Base-by-base conservation (phyloP, 2,329 filamentous ascomycete species). In the Trichoderma sp. region DNA sequence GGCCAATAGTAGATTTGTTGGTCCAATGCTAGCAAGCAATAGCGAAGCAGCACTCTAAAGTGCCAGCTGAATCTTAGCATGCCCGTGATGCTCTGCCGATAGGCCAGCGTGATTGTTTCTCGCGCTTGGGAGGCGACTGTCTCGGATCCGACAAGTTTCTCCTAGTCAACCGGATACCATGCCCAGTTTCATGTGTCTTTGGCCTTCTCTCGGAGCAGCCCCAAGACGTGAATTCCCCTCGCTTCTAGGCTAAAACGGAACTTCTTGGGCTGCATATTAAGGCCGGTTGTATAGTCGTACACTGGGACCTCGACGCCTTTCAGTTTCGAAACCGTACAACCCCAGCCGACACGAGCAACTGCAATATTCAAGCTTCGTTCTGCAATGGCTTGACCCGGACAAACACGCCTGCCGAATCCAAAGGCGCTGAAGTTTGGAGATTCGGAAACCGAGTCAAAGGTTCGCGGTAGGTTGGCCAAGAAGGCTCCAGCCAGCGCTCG, bases 401-500 rank as follows among this genome's bases (percentile, higher is more conserved):
- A 66, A 39, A 59, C 59, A 24, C 63, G 63, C 24, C 63, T 26
- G 16, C 63, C 63, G 13, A 43, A 66, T n/a, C 63, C 63, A n/a
- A 66, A 66, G 11, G 51, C 34, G 71, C 88, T 85, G 84, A 90
- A 87, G 46, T 84, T 84, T 80, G 77, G 75, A 90, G 84, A 76
- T 85, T 88, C 18, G 89, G 89, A 73, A 86, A 90, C 68, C 84
- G 83, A 2, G 84, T 84, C n/a, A 90, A 82, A 0, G 89, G 89
- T 74, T 87, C 87, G 74, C 89, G 86, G 79, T 86, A 90, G 0
- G 88, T 89, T 0, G 89, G 89, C 83, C 85, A 91, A 24, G 79
- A 80, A n/a, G 85, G 78, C 72, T 89, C 85, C 13, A 91, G 82
- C 81, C 86, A 91, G 49, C 89, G 84, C 72, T 89, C 87, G 0